Base-by-base conservation (phyloP, 371 early-diverging fungal species). In the Smittium culicis region DNA sequence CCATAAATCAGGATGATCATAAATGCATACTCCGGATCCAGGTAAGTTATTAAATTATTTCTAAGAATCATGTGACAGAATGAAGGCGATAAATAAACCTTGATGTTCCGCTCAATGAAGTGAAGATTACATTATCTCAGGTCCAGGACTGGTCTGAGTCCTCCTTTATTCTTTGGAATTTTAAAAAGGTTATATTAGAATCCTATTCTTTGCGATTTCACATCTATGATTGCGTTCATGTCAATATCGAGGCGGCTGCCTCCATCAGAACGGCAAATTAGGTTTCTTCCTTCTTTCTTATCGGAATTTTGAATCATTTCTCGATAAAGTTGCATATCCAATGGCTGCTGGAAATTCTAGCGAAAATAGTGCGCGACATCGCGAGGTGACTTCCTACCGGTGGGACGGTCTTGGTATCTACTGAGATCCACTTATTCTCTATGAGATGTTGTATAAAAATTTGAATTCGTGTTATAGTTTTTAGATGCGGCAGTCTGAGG, bases 21-120 rank as follows among this genome's bases (percentile, higher is more conserved):
- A 20, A 76, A 77, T 8, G 77, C 77, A 64, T 73, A 70, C 66
- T 73, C 75, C 29, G 76, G 69, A 65, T 71, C 77, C 57, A 79
- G 60, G 5, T 71, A 66, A 5, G 74, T 70, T 1, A 79, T 69
- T 66, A 72, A 74, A 55, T 79, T 78, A 56, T 54, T 61, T 34
- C 61, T 45, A 34, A 61, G 54, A 14, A 78, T 56, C 55, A 78
- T 58, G n/a, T 73, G 56, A 55, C 68, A 60, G 17, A 78, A 70
- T 34, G 79, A 69, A 17, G 79, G 73, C 25, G 69, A 54, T 28
- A 73, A 74, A 1, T 76, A 66, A 32, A 74, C 69, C 0, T 33
- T 57, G 29, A 76, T 68, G 60, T 58, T 70, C 34, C 68, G 63
- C 24, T 70, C 66, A 27, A 69, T 71, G 17, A 79, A 69, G 58